phyloP scores from a whole-genome alignment of 257 asterid genomes.

The Gentiana dahurica region DNA sequence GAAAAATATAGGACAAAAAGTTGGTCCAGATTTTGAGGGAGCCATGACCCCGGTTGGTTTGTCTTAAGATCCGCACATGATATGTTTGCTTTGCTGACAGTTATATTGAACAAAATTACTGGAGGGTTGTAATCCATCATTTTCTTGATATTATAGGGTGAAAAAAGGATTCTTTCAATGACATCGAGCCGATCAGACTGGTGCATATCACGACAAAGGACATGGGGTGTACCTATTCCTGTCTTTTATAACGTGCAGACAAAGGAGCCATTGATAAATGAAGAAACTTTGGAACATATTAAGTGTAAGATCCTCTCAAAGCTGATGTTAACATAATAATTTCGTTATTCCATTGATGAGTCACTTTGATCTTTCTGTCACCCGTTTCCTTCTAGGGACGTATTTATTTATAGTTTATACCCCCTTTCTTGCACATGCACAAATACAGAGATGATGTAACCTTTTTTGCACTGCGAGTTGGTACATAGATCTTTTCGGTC shows the following conservation, averaged over 20 bases:
- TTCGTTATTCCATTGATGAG: not conserved
- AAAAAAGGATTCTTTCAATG: constrained; percentile 85
- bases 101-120: not conserved
- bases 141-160: constrained; percentile 41
- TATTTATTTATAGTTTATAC: not conserved
- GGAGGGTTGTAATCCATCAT: not conserved
- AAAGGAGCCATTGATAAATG: constrained; percentile 85
- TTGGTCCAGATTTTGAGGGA: not conserved
- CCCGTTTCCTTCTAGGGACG: not conserved
- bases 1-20: no score
- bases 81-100: not conserved
- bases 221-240: constrained; percentile 99
- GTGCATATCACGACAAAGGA: constrained; percentile 99
- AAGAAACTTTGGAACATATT: constrained; percentile 67
- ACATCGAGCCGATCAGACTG: constrained; percentile 94
- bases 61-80: not conserved
- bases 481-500: not conserved
- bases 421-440: not conserved
- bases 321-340: not conserved
- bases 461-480: not conserved
- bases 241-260: constrained; percentile 82
- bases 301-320: constrained; percentile 50
- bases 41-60: not conserved
- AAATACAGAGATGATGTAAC: not conserved
- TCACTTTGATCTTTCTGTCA: not conserved